Base-by-base conservation (phyloP, 139 green algal genomes). In the Pycnococcus provasolii region DNA sequence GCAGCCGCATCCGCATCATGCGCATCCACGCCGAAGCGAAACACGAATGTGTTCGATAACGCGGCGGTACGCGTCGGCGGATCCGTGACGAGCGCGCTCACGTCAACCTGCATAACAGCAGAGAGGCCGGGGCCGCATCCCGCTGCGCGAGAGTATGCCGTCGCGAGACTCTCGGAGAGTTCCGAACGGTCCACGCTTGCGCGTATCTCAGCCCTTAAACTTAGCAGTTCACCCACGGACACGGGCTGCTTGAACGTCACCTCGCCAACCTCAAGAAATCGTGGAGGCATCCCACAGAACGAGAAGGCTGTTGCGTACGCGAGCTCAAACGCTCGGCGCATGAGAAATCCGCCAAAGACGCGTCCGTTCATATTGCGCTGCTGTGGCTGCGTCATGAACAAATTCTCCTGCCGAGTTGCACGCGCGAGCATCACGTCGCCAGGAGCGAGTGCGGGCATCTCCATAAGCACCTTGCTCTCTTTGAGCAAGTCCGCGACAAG, bases 321-420 rank as follows among this genome's bases (percentile, higher is more conserved):
- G 48, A 95, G 72, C 76, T 95, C 88, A 77, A 85, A 95, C 0
- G 87, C 88, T 0, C 86, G 80, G 60, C 88, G 70, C 82, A 92
- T 88, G 2, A 94, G 74, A 66, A 94, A 91, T 40, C 88, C 88
- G 0, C 88, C 88, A 70, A 94, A 94, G 2, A 94, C 74, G 42
- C 86, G 81, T 15, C 65, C 65, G 1, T 39, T 48, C 6, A 71
- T 40, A 53, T 71, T 73, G 11, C 82, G 73, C 51, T 90, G 80
- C 81, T 95, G 88, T 58, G 88, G 88, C 78, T 91, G 84, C 72
- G 79, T 86, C 6, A 83, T 78, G 63, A 95, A 88, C 39, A 81
- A 80, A 73, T 92, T 93, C 4, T 84, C 73, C 44, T 81, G 66
- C 15, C 52, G 40, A 7, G 68, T 74, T n/a, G 58, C 42, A 40